These are phyloP conservation scores for Carex parvula DNA, from an alignment of 176 grass and related monocot genomes.

Conservation along the genomic window DNA sequence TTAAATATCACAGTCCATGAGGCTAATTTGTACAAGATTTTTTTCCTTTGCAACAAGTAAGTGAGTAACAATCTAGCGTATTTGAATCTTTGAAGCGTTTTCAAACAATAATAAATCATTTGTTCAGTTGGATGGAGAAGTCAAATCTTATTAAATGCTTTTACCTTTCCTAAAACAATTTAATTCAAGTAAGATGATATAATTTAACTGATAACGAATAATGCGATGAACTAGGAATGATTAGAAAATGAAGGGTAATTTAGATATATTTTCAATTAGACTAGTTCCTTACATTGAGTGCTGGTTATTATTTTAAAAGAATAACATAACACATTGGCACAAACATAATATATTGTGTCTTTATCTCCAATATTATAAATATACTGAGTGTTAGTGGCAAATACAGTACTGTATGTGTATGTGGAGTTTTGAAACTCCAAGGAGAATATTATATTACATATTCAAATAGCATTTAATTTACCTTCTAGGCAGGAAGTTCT, in stretches of 20 bases:
- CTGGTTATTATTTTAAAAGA: not conserved
- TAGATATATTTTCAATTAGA: not conserved
- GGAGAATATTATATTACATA: not conserved
- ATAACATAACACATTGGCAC: not conserved
- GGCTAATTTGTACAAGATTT: not conserved
- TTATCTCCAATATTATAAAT: not conserved
- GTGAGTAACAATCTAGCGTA: not conserved
- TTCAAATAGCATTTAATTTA: slow-evolving; percentile 22
- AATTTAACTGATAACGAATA: not conserved
- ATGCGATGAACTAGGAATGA: not conserved
- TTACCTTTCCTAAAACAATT: not conserved
- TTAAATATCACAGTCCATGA: not conserved
- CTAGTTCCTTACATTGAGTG: not conserved
- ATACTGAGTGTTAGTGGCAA: not conserved
- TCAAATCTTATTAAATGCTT: not conserved
- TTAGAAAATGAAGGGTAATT: not conserved
- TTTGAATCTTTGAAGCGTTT: not conserved
- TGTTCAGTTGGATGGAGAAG: not conserved
- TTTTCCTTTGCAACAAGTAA: not conserved
- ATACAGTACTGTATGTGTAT: not conserved
- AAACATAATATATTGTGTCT: not conserved
- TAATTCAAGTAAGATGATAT: not conserved
- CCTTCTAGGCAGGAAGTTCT: slow-evolving; percentile 73
- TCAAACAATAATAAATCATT: not conserved
- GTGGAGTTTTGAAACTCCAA: not conserved